These are phyloP conservation scores for Apiotrichum siamense DNA, from an alignment of 1,284 basidiomycete genomes.

Conservation along the genomic window DNA sequence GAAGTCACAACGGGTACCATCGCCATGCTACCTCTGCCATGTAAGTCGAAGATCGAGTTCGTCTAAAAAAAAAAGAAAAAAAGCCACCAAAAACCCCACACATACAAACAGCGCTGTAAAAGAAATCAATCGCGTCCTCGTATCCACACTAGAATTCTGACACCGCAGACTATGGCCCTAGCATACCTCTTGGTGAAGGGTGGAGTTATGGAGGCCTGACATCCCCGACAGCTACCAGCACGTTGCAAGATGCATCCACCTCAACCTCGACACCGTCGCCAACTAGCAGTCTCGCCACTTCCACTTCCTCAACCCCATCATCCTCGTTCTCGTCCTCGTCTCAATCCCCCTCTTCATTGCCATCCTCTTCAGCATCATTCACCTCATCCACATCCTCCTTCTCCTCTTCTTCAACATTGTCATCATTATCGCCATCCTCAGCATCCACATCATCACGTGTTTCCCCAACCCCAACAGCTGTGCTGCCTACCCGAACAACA, in stretches of 20 bases:
- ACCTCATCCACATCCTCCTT: not conserved
- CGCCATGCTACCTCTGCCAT: constrained; percentile 25
- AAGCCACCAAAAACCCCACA: not conserved
- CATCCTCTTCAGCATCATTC: not conserved
- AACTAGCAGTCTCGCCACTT: too few species aligned
- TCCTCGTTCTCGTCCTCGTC: not conserved
- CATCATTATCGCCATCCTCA: not conserved
- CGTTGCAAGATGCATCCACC: not conserved
- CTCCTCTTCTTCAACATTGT: constrained; percentile 2
- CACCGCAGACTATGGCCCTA: constrained; percentile 23
- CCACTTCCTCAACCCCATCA: not conserved
- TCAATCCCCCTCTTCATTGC: not conserved
- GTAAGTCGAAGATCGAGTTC: constrained; percentile 13
- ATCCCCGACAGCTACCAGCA: constrained; percentile 6
- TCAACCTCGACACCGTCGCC: too few species aligned
- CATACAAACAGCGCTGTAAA: too few species aligned
- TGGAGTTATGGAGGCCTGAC: constrained; percentile 24
- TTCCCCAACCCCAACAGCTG: not conserved
- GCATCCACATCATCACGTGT: not conserved
- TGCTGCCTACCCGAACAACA: not conserved
- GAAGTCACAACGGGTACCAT: constrained; percentile 21
- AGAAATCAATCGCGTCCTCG: constrained; percentile 8
- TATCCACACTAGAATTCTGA: not conserved
- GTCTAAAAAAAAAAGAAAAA: constrained; percentile 1
- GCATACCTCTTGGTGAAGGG: constrained; percentile 21